Conservation (phyloP, 78 protist genomes). For the Isochrysis galbana region DNA sequence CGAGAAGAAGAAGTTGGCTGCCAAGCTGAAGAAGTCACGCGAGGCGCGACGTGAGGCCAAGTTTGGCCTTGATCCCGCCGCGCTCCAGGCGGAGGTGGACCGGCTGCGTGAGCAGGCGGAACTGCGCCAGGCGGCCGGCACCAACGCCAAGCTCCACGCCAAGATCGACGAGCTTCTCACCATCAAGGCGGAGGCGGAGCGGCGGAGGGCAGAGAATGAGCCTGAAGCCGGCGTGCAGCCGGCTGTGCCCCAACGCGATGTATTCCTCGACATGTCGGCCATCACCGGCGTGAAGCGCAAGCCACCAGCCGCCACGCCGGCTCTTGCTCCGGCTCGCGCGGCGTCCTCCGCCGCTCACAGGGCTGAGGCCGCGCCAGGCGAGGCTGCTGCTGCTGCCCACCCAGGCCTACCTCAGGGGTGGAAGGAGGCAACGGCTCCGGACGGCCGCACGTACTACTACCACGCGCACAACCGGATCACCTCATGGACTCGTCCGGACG, state of each 20-base stretch:
- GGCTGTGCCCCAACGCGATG: not conserved
- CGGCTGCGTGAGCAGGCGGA: not conserved
- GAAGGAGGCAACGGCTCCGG: not conserved
- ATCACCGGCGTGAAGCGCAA: not conserved
- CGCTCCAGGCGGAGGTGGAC: not conserved
- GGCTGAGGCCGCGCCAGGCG: not conserved
- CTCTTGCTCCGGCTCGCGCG: not conserved
- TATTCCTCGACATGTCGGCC: not conserved
- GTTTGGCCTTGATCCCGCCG: not conserved
- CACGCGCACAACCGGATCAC: not conserved
- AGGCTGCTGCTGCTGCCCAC: not conserved
- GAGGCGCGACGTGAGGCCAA: not conserved
- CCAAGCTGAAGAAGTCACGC: not conserved
- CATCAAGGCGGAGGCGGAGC: not conserved
- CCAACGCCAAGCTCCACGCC: not conserved
- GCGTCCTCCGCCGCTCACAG: not conserved
- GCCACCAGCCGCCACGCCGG: not conserved
- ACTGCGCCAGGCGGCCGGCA: not conserved
- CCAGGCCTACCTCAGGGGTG: not conserved
- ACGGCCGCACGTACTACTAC: slow-evolving; percentile 2
- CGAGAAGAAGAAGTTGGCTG: not conserved
- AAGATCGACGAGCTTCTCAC: not conserved
- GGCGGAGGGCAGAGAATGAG: not conserved
- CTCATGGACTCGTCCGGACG: not conserved
- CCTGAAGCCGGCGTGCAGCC: not conserved